Evolutionary conservation across 345 rosid species (phyloP).

Genomic region (Brassica juncea): DNA sequence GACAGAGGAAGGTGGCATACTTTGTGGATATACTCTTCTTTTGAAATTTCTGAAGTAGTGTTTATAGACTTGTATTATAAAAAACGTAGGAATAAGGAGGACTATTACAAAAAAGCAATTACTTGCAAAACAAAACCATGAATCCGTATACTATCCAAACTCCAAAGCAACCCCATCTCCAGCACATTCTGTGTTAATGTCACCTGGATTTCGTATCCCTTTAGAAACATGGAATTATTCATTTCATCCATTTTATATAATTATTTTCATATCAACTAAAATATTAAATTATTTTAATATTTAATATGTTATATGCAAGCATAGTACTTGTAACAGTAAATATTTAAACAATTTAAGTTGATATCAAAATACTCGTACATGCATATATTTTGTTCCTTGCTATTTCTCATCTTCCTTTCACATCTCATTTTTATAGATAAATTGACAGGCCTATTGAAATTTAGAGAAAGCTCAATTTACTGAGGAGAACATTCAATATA

Average conservation of each 20-base stretch:
- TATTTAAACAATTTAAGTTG: not conserved
- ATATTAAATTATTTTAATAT: not conserved
- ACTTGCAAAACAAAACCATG: slow-evolving; percentile 4
- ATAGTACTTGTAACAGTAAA: not conserved
- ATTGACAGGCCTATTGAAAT: not conserved
- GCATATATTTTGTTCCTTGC: not conserved
- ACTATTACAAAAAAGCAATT: not conserved
- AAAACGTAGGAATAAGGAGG: not conserved
- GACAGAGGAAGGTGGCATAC: not conserved
- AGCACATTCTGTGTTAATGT: slow-evolving; percentile 6
- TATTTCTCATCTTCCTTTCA: not conserved
- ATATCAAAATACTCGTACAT: not conserved
- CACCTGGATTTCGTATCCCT: not conserved
- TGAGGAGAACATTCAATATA: not conserved
- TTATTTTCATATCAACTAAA: not conserved
- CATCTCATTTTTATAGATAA: not conserved
- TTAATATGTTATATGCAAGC: not conserved
- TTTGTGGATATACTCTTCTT: slow-evolving; percentile 2
- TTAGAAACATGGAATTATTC: not conserved
- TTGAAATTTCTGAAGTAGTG: not conserved
- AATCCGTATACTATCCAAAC: slow-evolving; percentile 21
- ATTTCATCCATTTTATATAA: not conserved
- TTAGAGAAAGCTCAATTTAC: not conserved
- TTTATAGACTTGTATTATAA: not conserved
- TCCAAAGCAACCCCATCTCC: slow-evolving; percentile 24